Conservation (phyloP, 2,329 filamentous ascomycete genomes). For the Neopestalotiopsis rosae region DNA sequence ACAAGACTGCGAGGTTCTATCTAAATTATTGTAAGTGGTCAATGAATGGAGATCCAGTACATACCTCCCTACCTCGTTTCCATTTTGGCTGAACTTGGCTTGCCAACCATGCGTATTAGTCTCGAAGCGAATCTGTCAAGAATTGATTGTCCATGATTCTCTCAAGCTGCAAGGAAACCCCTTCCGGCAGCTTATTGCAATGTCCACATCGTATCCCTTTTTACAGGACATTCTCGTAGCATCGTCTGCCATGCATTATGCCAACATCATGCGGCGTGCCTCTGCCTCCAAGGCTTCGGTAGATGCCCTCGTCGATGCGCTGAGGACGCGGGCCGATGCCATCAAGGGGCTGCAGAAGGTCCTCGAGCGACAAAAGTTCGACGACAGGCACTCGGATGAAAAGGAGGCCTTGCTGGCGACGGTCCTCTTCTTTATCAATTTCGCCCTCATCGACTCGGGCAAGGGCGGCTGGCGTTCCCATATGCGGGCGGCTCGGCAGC, state of each 20-base stretch:
- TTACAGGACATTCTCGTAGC: constrained; percentile 55
- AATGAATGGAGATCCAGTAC: neutral
- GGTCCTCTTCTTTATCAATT: constrained; percentile 57
- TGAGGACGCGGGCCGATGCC: constrained; percentile 52
- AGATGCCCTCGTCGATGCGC: constrained; percentile 50
- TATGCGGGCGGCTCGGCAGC: constrained; percentile 49
- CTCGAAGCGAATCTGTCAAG: constrained; percentile 51
- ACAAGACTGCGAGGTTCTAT: constrained; percentile 50
- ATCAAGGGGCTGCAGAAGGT: constrained; percentile 48
- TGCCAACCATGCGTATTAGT: constrained; percentile 23
- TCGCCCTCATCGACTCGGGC: constrained; percentile 55
- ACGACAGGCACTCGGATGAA: constrained; percentile 42
- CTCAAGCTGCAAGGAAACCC: constrained; percentile 47
- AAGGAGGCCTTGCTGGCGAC: constrained; percentile 53
- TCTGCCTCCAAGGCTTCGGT: constrained; percentile 31
- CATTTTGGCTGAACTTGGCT: constrained; percentile 14
- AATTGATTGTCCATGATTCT: constrained; percentile 56
- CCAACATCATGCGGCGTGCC: constrained; percentile 44
- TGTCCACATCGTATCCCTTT: constrained; percentile 50
- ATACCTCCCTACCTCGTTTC: neutral
- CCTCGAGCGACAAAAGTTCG: constrained; percentile 34
- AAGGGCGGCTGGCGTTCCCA: constrained; percentile 52
- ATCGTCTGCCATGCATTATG: constrained; percentile 55
- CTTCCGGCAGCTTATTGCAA: constrained; percentile 53
- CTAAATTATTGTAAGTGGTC: constrained; percentile 54